Evolutionary conservation across 192 early-diverging fungal species (phyloP).

Genomic region (Linnemannia hyalina): DNA sequence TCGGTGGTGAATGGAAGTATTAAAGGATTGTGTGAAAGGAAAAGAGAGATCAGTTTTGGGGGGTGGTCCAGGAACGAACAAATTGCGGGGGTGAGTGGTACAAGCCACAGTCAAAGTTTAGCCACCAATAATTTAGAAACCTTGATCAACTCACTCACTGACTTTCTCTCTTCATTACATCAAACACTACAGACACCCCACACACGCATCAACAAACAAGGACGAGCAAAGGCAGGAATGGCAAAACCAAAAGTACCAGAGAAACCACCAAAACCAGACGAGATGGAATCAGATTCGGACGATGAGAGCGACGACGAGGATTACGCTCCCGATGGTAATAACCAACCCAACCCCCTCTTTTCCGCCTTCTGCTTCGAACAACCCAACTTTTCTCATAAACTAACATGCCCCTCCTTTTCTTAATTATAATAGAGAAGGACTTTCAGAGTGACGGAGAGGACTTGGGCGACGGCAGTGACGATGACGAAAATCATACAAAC

Average conservation of each 20-base stretch:
- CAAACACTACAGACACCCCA: neutral
- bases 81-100: neutral
- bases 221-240: constrained; percentile 9
- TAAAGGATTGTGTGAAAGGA: neutral
- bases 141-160: neutral
- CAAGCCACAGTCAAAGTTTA: neutral
- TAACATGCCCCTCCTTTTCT: neutral
- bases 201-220: neutral
- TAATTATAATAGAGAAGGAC: constrained; percentile 19
- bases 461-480: constrained; percentile 30
- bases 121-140: neutral
- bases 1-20: neutral
- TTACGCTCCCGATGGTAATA: constrained; percentile 48
- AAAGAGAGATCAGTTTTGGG: neutral
- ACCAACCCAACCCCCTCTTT: neutral
- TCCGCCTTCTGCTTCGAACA: neutral
- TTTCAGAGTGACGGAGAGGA: constrained; percentile 33
- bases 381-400: neutral
- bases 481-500: neutral
- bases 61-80: neutral
- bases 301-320: constrained; percentile 48
- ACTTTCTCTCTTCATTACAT: neutral
- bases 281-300: constrained; percentile 44
- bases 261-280: constrained; percentile 22
- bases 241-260: constrained; percentile 27